phyloP scores from a whole-genome alignment of 2,329 filamentous ascomycete genomes.

The Xylariaceae sp. region DNA sequence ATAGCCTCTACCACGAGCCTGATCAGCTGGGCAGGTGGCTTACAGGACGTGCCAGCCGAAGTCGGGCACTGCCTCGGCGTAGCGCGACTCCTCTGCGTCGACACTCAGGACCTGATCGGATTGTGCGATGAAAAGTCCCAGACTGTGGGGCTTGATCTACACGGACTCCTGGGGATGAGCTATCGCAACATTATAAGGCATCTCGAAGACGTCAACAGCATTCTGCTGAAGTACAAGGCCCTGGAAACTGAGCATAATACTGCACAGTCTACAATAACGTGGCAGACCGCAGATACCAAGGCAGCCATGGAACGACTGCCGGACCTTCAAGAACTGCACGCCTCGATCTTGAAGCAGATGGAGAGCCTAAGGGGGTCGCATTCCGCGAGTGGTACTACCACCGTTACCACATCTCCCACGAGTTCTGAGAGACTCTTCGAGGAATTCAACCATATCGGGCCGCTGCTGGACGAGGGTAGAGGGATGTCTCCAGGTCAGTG shows the following conservation, averaged over 20 bases:
- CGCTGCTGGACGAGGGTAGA: slow-evolving; percentile 2
- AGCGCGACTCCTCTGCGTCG: not conserved
- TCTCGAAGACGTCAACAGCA: not conserved
- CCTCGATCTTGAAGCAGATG: slow-evolving; percentile 1
- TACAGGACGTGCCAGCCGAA: not conserved
- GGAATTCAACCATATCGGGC: slow-evolving; percentile 5
- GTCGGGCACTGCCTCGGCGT: slow-evolving; percentile 1
- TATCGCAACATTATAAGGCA: not conserved
- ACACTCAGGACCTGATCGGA: not conserved
- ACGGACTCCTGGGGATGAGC: not conserved
- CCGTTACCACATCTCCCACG: not conserved
- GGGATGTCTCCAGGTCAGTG: not conserved
- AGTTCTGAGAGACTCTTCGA: slow-evolving; percentile 7
- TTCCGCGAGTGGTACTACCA: not conserved
- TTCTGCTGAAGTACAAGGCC: not conserved
- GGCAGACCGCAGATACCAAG: not conserved
- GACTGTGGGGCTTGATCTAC: not conserved
- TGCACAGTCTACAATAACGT: not conserved
- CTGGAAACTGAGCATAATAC: not conserved
- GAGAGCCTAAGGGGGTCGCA: not conserved
- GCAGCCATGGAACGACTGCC: not conserved
- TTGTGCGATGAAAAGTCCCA: not conserved
- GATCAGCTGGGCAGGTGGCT: too few species aligned
- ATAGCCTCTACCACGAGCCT: not conserved
- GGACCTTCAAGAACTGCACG: not conserved